Evolutionary conservation across 192 early-diverging fungal genomes (phyloP), one percentile per base, ranked within the genome.

Genomic region (Chytriomyces confervae): DNA sequence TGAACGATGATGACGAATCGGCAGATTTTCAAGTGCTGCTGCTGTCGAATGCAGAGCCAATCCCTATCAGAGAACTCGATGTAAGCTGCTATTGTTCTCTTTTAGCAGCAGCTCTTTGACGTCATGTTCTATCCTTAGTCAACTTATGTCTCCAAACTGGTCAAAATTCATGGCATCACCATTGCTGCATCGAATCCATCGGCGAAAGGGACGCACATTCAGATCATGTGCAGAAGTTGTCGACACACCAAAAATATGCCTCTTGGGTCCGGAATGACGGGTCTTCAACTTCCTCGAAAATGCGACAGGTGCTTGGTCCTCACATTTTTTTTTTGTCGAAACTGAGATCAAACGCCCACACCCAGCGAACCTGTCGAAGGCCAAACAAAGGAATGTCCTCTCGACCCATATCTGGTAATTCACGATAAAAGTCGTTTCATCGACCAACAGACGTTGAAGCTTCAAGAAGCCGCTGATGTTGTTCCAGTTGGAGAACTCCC

Each of bases 401-500:
- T 99, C 71, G 98, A 99, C 71, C 95, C 98, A 29, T 99, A 91
- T 81, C 85, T 96, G 43, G 92, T 99, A 62, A 89, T 96, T 48
- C 96, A 97, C 76, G 96, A 99, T 86, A 96, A 96, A 79, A 97
- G 92, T 81, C 89, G 84, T 76, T 99, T 97, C 85, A 92, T 98
- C 36, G 98, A 99, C 86, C 94, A 95, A 80, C 98, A 99, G 85
- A 91, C 91, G 7, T 87, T 99, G 70, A 99, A 99, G 84, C 88
- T 99, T 67, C 98, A 99, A 81, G 98, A 99, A 82, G 91, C 95
- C 16, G 95, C 95, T 9, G 98, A 97, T 65, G 93, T 96, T 83
- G 95, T 99, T 13, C 98, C 98, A 5, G 95, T 97, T 0, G 98
- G 98, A 77, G 98, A 99, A 81, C 87, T 99, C 49, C 98, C 98